phyloP scores from a whole-genome alignment of 352 stramenopile genomes.

The Phytophthora nicotianae region DNA sequence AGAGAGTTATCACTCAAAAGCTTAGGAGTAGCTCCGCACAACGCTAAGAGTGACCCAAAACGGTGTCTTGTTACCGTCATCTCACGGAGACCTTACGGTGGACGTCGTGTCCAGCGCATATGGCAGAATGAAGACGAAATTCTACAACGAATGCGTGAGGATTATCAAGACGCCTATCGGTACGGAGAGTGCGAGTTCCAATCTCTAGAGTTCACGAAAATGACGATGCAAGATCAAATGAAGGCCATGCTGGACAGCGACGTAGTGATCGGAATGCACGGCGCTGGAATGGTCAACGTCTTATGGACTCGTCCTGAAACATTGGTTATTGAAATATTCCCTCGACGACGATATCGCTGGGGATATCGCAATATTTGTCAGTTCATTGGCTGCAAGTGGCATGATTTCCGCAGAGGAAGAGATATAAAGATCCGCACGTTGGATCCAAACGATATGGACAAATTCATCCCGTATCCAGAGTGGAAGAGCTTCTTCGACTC shows the following conservation, averaged over 20 bases:
- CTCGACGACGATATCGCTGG: slow-evolving; percentile 47
- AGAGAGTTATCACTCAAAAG: slow-evolving; percentile 27
- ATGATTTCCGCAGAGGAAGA: slow-evolving; percentile 47
- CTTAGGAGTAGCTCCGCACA: slow-evolving; percentile 21
- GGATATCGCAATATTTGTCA: slow-evolving; percentile 80
- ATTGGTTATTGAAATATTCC: slow-evolving; percentile 74
- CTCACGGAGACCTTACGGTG: slow-evolving; percentile 49
- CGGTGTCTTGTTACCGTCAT: slow-evolving; percentile 54
- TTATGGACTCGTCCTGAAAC: slow-evolving; percentile 59
- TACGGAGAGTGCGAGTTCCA: slow-evolving; percentile 45
- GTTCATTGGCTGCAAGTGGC: slow-evolving; percentile 63
- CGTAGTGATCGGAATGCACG: slow-evolving; percentile 80
- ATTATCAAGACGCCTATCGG: slow-evolving; percentile 38
- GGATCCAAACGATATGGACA: slow-evolving; percentile 55
- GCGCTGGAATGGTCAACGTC: slow-evolving; percentile 77
- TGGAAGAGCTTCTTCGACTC: slow-evolving; percentile 61
- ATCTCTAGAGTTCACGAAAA: slow-evolving; percentile 62
- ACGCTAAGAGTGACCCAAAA: slow-evolving; percentile 11
- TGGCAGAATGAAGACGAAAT: slow-evolving; percentile 69
- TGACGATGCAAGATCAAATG: slow-evolving; percentile 67
- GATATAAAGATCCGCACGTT: slow-evolving; percentile 29
- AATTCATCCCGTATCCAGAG: slow-evolving; percentile 47
- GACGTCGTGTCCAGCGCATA: slow-evolving; percentile 51
- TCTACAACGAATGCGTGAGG: slow-evolving; percentile 39
- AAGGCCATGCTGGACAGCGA: slow-evolving; percentile 57